These are phyloP conservation scores for Coniochaeta sp. DNA, from an alignment of 2,329 filamentous ascomycete species.

Conservation along the genomic window DNA sequence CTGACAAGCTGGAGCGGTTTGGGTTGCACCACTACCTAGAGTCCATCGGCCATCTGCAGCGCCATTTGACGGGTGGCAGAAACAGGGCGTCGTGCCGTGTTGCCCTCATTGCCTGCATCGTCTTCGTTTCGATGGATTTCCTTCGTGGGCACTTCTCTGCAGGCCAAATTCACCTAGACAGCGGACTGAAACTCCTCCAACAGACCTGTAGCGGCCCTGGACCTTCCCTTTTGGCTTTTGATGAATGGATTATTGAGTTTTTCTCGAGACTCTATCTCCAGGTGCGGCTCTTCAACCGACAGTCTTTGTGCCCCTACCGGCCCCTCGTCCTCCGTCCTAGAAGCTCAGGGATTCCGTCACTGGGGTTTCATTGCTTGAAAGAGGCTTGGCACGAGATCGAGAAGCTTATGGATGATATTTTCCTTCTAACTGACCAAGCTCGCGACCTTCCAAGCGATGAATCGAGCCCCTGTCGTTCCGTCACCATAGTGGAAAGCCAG, in stretches of 20 bases:
- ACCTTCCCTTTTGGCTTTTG: background rate
- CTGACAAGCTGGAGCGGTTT: constrained; percentile 15
- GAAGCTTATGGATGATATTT: background rate
- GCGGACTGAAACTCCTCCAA: constrained; percentile 30
- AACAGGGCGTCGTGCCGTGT: constrained; percentile 25
- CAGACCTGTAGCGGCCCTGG: constrained; percentile 14
- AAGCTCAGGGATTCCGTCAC: background rate
- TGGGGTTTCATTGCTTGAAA: background rate
- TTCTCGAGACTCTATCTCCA: background rate
- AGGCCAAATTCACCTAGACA: constrained; percentile 28
- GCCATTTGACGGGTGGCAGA: constrained; percentile 21
- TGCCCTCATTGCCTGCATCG: constrained; percentile 24
- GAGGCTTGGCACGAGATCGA: background rate
- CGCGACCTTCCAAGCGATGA: background rate
- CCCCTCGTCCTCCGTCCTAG: background rate
- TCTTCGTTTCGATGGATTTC: constrained; percentile 38
- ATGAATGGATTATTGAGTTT: background rate
- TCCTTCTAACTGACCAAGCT: background rate
- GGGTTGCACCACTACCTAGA: constrained; percentile 33
- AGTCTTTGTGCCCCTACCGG: background rate
- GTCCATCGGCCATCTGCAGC: constrained; percentile 21
- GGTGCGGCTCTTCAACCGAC: background rate
- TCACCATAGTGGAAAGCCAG: background rate
- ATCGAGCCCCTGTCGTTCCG: background rate
- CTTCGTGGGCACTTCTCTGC: constrained; percentile 26